phyloP scores from a whole-genome alignment of 805 yeast species.

The Saccharomycopsis schoenii region DNA sequence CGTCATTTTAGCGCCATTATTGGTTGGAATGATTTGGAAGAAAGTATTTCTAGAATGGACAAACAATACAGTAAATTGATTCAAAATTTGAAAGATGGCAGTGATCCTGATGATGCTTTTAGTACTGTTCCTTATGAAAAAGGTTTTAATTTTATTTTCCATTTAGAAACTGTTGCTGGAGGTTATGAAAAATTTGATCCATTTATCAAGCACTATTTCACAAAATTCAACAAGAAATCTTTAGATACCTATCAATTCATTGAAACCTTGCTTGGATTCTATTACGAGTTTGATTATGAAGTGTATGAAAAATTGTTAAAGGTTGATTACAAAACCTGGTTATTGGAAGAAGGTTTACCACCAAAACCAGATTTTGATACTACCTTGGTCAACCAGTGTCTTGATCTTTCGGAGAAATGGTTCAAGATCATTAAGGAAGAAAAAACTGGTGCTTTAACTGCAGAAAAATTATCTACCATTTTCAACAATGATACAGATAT shows the following conservation, averaged over 20 bases:
- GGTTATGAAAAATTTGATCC: conserved; percentile 61
- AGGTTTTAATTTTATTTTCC: conserved; percentile 71
- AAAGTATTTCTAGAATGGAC: conserved; percentile 58
- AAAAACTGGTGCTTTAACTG: conserved; percentile 15
- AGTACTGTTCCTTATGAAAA: conserved; percentile 86
- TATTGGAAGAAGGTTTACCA: conserved; percentile 77
- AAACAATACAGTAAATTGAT: conserved; percentile 53
- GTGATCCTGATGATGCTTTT: conserved; percentile 86
- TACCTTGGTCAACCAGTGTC: conserved; percentile 63
- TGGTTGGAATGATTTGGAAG: conserved; percentile 79
- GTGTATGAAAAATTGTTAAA: conserved; percentile 42
- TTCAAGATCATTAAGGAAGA: conserved; percentile 26
- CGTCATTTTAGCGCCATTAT: conserved; percentile 77
- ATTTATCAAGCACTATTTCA: conserved; percentile 71
- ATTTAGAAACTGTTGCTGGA: conserved; percentile 61
- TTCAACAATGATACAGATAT: conserved; percentile 43
- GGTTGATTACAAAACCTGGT: conserved; percentile 83
- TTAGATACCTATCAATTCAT: conserved; percentile 76
- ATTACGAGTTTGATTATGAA: conserved; percentile 29
- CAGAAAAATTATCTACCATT: conserved; percentile 20
- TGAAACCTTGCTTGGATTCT: conserved; percentile 64
- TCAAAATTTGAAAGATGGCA: conserved; percentile 56
- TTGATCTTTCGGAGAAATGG: conserved; percentile 61
- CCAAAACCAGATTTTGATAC: conserved; percentile 81
- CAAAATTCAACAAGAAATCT: conserved; percentile 55